A percentile compares a stretch with the other conserved stretches of the same genome.
Evolutionary conservation across 2,329 filamentous ascomycete genomes (phyloP).

Genomic region (Phyllosticta citrichinensis): DNA sequence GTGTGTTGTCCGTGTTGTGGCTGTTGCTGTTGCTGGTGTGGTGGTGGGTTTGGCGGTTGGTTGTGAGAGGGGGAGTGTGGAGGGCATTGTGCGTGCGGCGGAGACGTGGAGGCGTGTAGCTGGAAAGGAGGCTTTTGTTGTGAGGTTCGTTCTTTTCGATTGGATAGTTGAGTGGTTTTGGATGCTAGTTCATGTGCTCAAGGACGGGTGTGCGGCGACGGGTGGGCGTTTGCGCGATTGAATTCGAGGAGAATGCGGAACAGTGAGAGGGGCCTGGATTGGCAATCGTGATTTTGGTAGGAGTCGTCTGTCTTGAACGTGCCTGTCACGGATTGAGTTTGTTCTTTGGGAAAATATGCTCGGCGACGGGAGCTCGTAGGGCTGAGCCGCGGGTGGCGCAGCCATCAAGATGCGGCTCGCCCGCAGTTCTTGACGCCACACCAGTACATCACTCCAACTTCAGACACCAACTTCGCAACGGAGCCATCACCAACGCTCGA

Average conservation of each 20-base stretch:
- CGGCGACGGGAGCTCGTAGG: background rate
- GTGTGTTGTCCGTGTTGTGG: background rate
- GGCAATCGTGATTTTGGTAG: background rate
- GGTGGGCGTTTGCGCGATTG: background rate
- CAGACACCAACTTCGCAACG: background rate
- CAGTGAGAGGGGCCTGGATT: background rate
- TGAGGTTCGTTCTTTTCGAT: background rate
- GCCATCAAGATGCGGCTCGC: background rate
- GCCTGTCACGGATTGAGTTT: background rate
- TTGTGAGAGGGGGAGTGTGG: conserved; percentile 3
- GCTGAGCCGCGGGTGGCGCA: background rate
- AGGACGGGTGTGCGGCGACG: background rate
- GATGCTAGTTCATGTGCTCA: too few species aligned
- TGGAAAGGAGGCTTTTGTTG: background rate
- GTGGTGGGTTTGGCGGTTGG: background rate
- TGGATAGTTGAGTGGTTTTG: background rate
- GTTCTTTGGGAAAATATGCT: background rate
- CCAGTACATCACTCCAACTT: background rate
- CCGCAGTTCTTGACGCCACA: background rate
- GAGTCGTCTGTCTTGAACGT: too few species aligned
- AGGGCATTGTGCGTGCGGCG: background rate
- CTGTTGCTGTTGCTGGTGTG: background rate
- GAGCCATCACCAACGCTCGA: background rate
- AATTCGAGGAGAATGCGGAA: background rate
- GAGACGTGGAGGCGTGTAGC: background rate